Conservation (phyloP, 495 filamentous ascomycete genomes). For the Letharia lupina region DNA sequence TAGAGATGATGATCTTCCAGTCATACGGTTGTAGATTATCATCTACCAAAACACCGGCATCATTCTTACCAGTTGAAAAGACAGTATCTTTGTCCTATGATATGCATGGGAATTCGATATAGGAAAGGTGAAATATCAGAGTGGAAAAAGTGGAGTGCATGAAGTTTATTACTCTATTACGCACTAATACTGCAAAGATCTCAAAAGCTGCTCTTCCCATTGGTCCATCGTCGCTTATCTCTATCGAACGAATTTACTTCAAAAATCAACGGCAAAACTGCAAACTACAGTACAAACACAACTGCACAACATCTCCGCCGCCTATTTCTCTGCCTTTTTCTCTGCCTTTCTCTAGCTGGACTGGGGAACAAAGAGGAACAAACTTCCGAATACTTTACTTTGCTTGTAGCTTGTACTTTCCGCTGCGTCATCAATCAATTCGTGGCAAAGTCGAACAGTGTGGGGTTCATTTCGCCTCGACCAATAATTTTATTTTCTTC, state of each 20-base stretch:
- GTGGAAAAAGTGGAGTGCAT: conserved; percentile 10
- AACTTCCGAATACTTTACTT: not conserved
- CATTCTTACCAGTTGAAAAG: not conserved
- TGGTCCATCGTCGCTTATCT: conserved; percentile 14
- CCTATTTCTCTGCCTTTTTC: conserved; percentile 1
- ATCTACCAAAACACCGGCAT: too few species aligned
- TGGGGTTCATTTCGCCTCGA: conserved; percentile 8
- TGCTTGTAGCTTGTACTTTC: not conserved
- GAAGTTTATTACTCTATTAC: conserved; percentile 12
- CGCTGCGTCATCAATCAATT: conserved; percentile 9
- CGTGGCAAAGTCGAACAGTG: conserved; percentile 5
- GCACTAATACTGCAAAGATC: not conserved
- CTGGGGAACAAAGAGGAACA: conserved; percentile 9
- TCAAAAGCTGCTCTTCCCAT: conserved; percentile 1
- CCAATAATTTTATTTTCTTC: not conserved
- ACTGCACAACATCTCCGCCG: conserved; percentile 14
- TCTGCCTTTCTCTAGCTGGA: not conserved
- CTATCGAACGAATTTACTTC: conserved; percentile 2
- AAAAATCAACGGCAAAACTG: not conserved
- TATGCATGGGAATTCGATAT: not conserved
- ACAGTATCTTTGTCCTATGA: not conserved
- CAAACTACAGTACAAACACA: not conserved
- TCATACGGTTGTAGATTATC: not conserved
- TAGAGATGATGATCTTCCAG: not conserved
- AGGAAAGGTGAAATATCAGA: not conserved